Conservation (phyloP, 1,284 basidiomycete species). For the Cutaneotrichosporon cavernicola region DNA sequence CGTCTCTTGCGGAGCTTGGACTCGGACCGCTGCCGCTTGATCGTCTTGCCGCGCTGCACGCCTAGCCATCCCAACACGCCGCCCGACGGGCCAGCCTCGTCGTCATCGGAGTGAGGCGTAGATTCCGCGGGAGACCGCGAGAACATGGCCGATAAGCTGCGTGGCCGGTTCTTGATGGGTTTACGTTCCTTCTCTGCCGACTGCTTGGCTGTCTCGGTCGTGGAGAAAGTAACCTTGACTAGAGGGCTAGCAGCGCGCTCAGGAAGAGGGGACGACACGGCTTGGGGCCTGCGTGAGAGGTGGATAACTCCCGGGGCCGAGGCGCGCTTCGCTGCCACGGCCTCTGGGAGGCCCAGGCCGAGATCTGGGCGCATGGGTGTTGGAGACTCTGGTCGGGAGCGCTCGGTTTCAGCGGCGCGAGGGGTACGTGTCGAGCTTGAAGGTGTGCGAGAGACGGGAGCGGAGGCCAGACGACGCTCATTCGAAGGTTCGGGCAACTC, state of each 20-base stretch:
- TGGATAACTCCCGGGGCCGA: neutral
- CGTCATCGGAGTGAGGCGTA: constrained; percentile 18
- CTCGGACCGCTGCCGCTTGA: constrained; percentile 39
- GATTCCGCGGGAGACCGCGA: constrained; percentile 20
- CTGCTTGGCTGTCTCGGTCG: constrained; percentile 23
- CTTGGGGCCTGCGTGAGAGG: constrained; percentile 13
- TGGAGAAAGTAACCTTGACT: constrained; percentile 39
- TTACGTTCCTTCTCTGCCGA: constrained; percentile 10
- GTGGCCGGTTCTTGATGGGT: constrained; percentile 29
- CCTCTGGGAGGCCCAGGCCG: constrained; percentile 42
- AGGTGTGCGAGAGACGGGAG: constrained; percentile 22
- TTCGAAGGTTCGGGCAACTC: neutral
- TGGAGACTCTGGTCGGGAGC: constrained; percentile 7
- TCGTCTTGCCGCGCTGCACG: constrained; percentile 33
- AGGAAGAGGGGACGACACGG: constrained; percentile 47
- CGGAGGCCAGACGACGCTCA: constrained; percentile 20
- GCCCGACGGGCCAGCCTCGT: constrained; percentile 17
- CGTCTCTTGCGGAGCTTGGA: constrained; percentile 24
- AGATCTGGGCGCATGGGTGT: constrained; percentile 17
- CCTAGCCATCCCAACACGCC: constrained; percentile 48
- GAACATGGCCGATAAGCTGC: constrained; percentile 47
- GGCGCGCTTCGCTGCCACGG: constrained; percentile 6
- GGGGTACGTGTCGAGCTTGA: constrained; percentile 5
- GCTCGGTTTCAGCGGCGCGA: neutral
- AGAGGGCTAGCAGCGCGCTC: constrained; percentile 35